Evolutionary conservation across 2,329 filamentous ascomycete genomes (phyloP).

Genomic region (Cercospora zeae-maydis): DNA sequence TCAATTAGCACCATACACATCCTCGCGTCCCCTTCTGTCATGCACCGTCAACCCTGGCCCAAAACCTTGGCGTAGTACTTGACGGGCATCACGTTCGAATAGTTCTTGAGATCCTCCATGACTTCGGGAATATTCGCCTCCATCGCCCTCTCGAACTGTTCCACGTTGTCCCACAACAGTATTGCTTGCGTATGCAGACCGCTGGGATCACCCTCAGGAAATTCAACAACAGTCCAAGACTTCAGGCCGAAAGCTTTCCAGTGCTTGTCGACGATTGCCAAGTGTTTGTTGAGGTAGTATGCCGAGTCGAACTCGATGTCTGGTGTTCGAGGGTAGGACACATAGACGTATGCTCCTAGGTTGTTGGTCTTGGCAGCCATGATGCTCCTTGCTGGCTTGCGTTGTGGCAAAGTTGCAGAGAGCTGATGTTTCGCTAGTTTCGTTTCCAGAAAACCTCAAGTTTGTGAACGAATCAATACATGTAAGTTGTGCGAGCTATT

Average conservation of each 20-base stretch:
- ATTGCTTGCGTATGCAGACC: constrained; percentile 23
- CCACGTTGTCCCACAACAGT: constrained; percentile 21
- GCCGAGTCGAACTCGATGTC: constrained; percentile 43
- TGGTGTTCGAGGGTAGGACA: constrained; percentile 37
- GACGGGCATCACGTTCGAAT: constrained; percentile 20
- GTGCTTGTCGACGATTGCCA: constrained; percentile 41
- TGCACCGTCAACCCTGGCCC: neutral
- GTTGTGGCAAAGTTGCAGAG: neutral
- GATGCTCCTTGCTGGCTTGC: neutral
- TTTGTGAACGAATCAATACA: neutral
- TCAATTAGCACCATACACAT: neutral
- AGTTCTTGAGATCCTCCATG: constrained; percentile 22
- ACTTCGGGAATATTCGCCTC: constrained; percentile 23
- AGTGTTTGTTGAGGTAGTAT: constrained; percentile 46
- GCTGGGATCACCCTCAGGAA: constrained; percentile 17
- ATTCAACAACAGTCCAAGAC: constrained; percentile 26
- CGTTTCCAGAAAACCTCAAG: neutral
- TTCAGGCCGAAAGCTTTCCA: constrained; percentile 41
- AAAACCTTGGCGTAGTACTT: constrained; percentile 16
- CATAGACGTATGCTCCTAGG: constrained; percentile 10
- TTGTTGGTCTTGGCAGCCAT: neutral
- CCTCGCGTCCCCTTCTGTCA: neutral
- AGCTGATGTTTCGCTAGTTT: neutral
- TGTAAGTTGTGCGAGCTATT: neutral
- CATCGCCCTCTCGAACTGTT: constrained; percentile 22